Evolutionary conservation across 2,329 filamentous ascomycete species (phyloP).

Genomic region (Uncinocarpus reesii): DNA sequence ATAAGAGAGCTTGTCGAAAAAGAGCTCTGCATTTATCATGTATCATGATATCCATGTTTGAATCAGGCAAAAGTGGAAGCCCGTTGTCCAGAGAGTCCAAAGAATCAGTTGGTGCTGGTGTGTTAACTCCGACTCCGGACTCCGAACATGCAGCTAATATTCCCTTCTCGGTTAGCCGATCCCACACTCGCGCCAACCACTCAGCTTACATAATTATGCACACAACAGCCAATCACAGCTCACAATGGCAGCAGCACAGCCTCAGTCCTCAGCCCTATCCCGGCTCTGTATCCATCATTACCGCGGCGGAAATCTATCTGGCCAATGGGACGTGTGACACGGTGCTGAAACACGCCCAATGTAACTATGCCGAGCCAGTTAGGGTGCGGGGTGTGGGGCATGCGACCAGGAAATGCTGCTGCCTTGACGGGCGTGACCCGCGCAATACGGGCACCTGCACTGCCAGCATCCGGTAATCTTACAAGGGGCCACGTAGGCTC

Average conservation of each 20-base stretch:
- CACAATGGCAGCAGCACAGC: background rate
- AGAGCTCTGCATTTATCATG: too few relatives aligned
- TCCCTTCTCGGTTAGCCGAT: too few relatives aligned
- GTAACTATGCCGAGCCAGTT: background rate
- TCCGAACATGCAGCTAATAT: too few relatives aligned
- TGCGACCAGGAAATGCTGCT: conserved; percentile 7
- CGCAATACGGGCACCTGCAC: background rate
- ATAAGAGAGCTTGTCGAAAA: too few relatives aligned
- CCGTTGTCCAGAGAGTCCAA: too few relatives aligned
- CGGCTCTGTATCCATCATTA: background rate
- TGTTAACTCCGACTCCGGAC: too few relatives aligned
- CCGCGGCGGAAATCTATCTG: background rate
- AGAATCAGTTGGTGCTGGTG: too few relatives aligned
- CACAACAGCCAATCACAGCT: background rate
- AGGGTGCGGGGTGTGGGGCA: too few relatives aligned
- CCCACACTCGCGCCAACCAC: too few relatives aligned
- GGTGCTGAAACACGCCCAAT: conserved; percentile 8
- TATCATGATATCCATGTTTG: too few relatives aligned
- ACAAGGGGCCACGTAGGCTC: conserved; percentile 11
- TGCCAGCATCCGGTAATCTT: background rate
- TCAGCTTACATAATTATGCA: too few relatives aligned
- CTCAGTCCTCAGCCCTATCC: background rate
- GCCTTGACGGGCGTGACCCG: background rate
- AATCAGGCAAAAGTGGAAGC: too few relatives aligned
- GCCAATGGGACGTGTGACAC: background rate